Base-by-base conservation (phyloP, 169 alveolate species). In the Babesia gibsoni region DNA sequence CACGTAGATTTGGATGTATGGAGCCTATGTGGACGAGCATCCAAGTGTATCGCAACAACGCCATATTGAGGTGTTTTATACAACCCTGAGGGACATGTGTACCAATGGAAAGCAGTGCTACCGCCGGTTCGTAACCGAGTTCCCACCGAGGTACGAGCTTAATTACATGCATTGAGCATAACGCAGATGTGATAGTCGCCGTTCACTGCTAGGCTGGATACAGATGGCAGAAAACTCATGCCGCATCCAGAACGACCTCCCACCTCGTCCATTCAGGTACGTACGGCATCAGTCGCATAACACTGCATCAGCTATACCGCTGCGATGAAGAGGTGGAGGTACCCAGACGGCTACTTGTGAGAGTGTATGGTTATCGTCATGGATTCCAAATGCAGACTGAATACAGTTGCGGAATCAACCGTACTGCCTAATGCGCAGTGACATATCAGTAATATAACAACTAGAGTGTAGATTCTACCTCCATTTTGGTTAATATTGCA, bases 191-290 rank as follows among this genome's bases (percentile, higher is more conserved):
- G 82, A 78, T 5, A 67, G 46, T 35, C 64, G 87, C 49, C 67
- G 82, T 23, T 57, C 52, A 39, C 18, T 78, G 48, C 6, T 78
- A 77, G 74, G 82, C 32, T 78, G 87, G 87, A 41, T 78, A 22
- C 87, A 78, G 58, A 78, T 66, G 75, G 87, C 87, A 2, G 87
- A 78, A 37, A 78, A 78, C 35, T 66, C 81, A 16, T 78, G 87
- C 41, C 49, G 87, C 29, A 49, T 58, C 45, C 65, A 78, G 56
- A 67, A 66, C 42, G 83, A 77, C n/a, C 58, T 78, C 20, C 50
- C 73, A n/a, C 18, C 81, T 7, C 42, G 57, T 7, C 54, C 59
- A 2, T 78, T 78, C 45, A 78, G 43, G 87, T 78, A 37, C 0
- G 65, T 78, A 22, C 0, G 18, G 25, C n/a, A 22, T 2, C 5